Evolutionary conservation across 2,329 filamentous ascomycete genomes (phyloP).

Genomic region (Fusarium sterilihyphosum): DNA sequence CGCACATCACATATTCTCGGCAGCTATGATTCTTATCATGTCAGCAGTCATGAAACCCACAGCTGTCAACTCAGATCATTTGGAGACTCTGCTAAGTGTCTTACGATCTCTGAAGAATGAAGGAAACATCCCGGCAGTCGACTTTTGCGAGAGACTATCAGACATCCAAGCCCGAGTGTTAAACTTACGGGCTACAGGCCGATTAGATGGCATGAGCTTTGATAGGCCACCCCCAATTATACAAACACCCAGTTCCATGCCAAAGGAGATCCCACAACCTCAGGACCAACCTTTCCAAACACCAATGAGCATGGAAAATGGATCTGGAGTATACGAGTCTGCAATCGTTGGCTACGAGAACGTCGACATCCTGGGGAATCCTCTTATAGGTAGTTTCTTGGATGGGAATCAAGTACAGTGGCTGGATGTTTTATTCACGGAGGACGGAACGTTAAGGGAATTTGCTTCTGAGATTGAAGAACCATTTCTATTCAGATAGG

Average conservation of each 20-base stretch:
- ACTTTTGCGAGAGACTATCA: slow-evolving; percentile 44
- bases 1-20: slow-evolving; percentile 48
- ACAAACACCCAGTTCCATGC: background rate
- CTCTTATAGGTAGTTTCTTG: slow-evolving; percentile 42
- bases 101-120: slow-evolving; percentile 44
- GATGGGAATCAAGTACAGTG: slow-evolving; percentile 42
- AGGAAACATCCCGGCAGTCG: slow-evolving; percentile 44
- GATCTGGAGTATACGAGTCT: background rate
- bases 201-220: slow-evolving; percentile 7
- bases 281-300: slow-evolving; percentile 1
- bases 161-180: slow-evolving; percentile 39
- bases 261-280: background rate
- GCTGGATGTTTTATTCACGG: slow-evolving; percentile 38
- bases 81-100: slow-evolving; percentile 45
- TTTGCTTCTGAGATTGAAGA: slow-evolving; percentile 44
- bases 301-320: background rate
- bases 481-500: slow-evolving; percentile 34
- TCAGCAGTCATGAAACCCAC: slow-evolving; percentile 46
- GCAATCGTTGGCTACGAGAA: slow-evolving; percentile 24
- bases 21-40: slow-evolving; percentile 45
- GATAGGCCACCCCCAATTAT: background rate
- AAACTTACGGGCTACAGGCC: slow-evolving; percentile 18
- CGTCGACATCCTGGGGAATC: slow-evolving; percentile 40
- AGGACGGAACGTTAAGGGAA: slow-evolving; percentile 40
- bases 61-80: slow-evolving; percentile 39